phyloP scores from a whole-genome alignment of 2,329 filamentous ascomycete genomes.

The Exophiala viscosa region DNA sequence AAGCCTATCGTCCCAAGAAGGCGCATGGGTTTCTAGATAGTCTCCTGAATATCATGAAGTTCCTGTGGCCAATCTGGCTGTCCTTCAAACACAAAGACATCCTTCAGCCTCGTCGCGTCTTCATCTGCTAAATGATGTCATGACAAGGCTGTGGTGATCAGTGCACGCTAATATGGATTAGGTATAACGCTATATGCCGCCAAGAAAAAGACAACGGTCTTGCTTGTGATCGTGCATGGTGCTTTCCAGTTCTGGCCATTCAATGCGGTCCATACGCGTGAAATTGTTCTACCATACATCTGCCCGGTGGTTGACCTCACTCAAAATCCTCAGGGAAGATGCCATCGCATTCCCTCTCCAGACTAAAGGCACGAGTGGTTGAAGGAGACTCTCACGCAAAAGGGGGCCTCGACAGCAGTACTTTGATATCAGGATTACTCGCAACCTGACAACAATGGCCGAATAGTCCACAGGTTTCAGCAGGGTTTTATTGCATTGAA shows the following conservation, averaged over 20 bases:
- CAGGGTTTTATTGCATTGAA: not conserved
- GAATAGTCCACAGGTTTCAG: not conserved
- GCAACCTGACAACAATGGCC: not conserved
- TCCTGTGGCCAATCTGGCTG: not conserved
- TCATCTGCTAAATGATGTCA: no score
- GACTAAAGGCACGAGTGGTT: constrained; percentile 15
- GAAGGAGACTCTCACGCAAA: constrained; percentile 10
- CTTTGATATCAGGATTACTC: not conserved
- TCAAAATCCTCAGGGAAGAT: constrained; percentile 7
- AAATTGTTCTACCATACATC: not conserved
- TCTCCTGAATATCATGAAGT: not conserved
- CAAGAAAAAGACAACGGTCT: not conserved
- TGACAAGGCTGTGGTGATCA: not conserved
- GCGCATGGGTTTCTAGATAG: constrained; percentile 26
- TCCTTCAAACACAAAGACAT: no score
- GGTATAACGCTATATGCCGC: not conserved
- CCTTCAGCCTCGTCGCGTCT: no score
- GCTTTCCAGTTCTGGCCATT: not conserved
- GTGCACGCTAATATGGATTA: constrained; percentile 2
- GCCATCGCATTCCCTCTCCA: constrained; percentile 8
- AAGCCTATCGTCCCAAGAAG: constrained; percentile 26
- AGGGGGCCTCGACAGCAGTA: constrained; percentile 1
- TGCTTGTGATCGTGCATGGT: not conserved
- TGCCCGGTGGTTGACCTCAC: not conserved
- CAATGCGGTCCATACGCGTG: not conserved